Evolutionary conservation across 2,329 filamentous ascomycete species (phyloP), one percentile per base, ranked within the genome.

Genomic region (Ceratocystis diversiconidia): DNA sequence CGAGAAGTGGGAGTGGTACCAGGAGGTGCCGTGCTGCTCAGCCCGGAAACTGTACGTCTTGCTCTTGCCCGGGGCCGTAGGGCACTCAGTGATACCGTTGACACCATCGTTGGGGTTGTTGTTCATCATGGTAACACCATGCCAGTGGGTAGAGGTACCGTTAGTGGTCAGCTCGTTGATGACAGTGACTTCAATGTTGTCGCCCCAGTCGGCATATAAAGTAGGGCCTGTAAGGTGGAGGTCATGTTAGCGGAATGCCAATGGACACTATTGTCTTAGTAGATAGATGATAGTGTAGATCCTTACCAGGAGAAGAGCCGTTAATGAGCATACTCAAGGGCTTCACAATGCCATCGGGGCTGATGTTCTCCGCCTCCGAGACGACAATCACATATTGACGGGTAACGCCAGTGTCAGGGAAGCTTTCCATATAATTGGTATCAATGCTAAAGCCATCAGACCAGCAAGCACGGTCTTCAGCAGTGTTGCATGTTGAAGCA

Each of bases 151-250:
- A 0, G 76, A 75, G 0, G 77, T 78, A 28, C 73, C 74, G 68
- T 76, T 77, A 41, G 71, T 73, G 15, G 77, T 78, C 1, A 89
- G 79, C n/a, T 82, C 78, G 73, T 90, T 90, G 73, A 82, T 79
- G 66, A 89, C 81, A 28, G 82, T 83, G 62, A 89, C 80, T 61
- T 85, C 74, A 43, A 81, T 73, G 5, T 68, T 72, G 68, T 82
- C 80, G 36, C 80, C 80, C 78, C 79, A 82, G 65, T 81, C 68
- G 17, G 68, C 68, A 22, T 65, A 62, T 44, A 69, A 59, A 22
- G 66, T 68, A 55, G 68, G 68, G 17, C 66, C 66, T 68, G 46
- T 19, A 25, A 32, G 19, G 28, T 17, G 5, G 32, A 22, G 19
- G 5, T 25, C 10, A 60, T 62, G 59, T 66, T 66, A 66, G 62